A percentile compares a stretch with the other conserved stretches of the same genome.
These are phyloP conservation scores for Melaleuca quinquenervia DNA, from an alignment of 345 rosid genomes.

Conservation along the genomic window DNA sequence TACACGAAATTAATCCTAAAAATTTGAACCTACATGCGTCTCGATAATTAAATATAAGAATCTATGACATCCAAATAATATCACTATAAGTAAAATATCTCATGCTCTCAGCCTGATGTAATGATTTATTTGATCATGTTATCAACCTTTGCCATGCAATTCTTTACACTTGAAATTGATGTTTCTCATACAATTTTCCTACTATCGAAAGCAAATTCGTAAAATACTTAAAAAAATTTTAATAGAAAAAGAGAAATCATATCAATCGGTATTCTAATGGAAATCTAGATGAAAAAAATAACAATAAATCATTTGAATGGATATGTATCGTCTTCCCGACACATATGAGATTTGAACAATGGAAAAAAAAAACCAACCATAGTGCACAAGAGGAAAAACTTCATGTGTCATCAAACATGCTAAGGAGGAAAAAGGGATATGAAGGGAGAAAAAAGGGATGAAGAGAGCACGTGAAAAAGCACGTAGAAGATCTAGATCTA, in stretches of 20 bases:
- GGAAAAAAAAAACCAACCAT: background rate
- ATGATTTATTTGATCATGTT: background rate
- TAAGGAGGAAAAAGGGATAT: background rate
- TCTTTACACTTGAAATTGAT: background rate
- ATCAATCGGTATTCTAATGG: background rate
- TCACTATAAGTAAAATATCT: background rate
- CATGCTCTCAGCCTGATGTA: background rate
- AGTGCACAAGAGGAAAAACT: background rate
- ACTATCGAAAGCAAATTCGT: background rate
- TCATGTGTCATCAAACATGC: background rate
- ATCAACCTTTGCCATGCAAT: background rate
- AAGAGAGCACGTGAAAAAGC: background rate
- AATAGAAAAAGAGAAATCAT: background rate
- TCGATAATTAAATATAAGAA: background rate
- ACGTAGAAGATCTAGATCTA: background rate
- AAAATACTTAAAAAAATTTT: no score
- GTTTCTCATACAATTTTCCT: no score
- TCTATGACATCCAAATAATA: background rate
- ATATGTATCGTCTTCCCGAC: background rate
- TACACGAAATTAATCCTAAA: background rate
- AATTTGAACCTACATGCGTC: rapidly evolving
- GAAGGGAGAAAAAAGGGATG: background rate
- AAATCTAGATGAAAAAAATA: background rate
- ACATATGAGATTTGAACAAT: background rate
- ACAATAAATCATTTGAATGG: background rate